A percentile compares a stretch with the other conserved stretches of the same genome.
These are phyloP conservation scores for Aspergillus clavatus DNA, from an alignment of 2,329 filamentous ascomycete genomes.

Conservation along the genomic window DNA sequence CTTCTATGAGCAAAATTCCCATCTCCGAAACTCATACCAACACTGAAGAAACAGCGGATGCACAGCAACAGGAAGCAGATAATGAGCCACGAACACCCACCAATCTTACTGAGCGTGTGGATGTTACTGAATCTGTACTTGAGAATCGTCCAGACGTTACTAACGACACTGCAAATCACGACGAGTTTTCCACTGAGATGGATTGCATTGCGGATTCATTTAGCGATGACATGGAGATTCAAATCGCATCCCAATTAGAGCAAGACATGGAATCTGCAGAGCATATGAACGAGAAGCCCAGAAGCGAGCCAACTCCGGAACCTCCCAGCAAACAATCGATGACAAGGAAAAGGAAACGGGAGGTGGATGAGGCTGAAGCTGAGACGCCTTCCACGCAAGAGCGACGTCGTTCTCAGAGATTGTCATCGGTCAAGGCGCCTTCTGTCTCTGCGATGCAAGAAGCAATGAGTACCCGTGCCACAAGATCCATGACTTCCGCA, in stretches of 20 bases:
- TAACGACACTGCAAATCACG: slow-evolving; percentile 1
- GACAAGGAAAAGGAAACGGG: slow-evolving; percentile 34
- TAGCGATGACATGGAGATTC: slow-evolving; percentile 40
- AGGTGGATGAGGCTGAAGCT: slow-evolving; percentile 14
- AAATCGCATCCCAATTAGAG: slow-evolving; percentile 43
- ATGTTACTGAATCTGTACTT: background rate
- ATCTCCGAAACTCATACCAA: background rate
- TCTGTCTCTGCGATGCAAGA: slow-evolving; percentile 9
- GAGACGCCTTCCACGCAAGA: slow-evolving; percentile 15
- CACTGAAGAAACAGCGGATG: background rate
- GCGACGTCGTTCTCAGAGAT: slow-evolving; percentile 29
- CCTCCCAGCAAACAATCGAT: slow-evolving; percentile 10
- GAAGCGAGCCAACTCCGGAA: slow-evolving; percentile 6
- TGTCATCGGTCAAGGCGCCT: slow-evolving; percentile 16
- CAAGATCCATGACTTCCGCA: slow-evolving; percentile 7
- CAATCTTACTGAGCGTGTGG: background rate
- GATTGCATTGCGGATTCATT: slow-evolving; percentile 31
- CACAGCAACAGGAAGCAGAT: background rate
- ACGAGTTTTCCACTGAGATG: background rate
- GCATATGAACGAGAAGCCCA: slow-evolving; percentile 21
- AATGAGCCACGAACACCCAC: background rate
- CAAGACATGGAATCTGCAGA: slow-evolving; percentile 40
- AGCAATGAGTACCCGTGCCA: slow-evolving; percentile 10
- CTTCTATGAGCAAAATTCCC: slow-evolving; percentile 16
- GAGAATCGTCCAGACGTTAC: background rate